Evolutionary conservation across 2,329 filamentous ascomycete species (phyloP).

Genomic region (Davidsoniella virescens): DNA sequence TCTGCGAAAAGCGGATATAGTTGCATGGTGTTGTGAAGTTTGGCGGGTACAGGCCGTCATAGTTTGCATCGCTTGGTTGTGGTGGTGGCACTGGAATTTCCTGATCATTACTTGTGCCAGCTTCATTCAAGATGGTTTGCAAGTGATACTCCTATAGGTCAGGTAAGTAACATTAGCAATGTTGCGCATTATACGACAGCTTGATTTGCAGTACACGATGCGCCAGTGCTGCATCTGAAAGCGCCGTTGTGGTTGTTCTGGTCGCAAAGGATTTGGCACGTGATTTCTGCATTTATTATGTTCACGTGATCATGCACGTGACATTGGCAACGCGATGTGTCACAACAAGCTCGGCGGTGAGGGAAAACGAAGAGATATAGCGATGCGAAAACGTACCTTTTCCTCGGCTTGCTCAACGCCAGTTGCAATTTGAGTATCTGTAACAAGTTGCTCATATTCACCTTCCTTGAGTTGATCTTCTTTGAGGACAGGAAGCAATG

Average conservation of each 20-base stretch:
- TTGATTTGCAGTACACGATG: no score
- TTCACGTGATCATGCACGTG: conserved; percentile 29
- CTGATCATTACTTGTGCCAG: conserved; percentile 38
- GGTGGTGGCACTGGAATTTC: conserved; percentile 52
- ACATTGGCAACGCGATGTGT: conserved; percentile 16
- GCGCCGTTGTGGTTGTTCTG: background rate
- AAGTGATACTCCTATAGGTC: conserved; percentile 76
- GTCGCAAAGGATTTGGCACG: conserved; percentile 5
- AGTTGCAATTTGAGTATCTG: conserved; percentile 75
- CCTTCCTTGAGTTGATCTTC: conserved; percentile 79
- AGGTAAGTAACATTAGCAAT: background rate
- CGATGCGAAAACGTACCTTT: conserved; percentile 54
- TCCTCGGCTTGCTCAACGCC: conserved; percentile 96
- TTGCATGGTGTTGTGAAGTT: conserved; percentile 71
- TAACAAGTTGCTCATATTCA: conserved; percentile 73
- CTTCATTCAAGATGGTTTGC: conserved; percentile 55
- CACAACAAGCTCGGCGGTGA: conserved; percentile 14
- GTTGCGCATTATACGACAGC: background rate
- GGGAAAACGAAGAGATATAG: conserved; percentile 13
- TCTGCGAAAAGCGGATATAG: conserved; percentile 96
- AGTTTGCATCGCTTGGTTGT: conserved; percentile 52
- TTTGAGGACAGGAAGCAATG: conserved; percentile 68
- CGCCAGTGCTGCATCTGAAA: background rate
- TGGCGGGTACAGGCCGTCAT: conserved; percentile 74
- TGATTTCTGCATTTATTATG: conserved; percentile 5